Conservation (phyloP, 1,284 basidiomycete genomes). For the Trametes versicolor region DNA sequence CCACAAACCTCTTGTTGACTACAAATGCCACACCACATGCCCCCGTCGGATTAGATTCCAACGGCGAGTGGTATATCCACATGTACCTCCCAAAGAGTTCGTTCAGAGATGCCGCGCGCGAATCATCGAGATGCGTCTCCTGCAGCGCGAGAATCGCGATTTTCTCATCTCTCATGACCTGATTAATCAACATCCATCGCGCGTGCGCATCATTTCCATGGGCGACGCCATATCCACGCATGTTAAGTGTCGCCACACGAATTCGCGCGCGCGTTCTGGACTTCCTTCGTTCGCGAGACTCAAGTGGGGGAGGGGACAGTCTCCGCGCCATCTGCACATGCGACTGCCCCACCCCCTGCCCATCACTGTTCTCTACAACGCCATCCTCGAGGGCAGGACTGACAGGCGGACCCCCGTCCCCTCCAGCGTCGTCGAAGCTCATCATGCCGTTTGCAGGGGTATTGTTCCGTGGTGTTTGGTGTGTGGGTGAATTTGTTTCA, state of each 20-base stretch:
- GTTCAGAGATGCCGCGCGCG: background rate
- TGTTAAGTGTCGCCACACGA: background rate
- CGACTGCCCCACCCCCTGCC: background rate
- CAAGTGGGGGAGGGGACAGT: background rate
- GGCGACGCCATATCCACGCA: background rate
- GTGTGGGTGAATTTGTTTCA: background rate
- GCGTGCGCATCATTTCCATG: background rate
- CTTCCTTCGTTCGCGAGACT: background rate
- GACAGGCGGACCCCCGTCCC: background rate
- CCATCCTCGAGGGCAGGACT: background rate
- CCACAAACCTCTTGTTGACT: background rate
- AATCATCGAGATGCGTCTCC: background rate
- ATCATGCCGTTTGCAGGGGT: background rate
- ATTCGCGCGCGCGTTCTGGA: background rate
- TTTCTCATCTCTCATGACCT: background rate
- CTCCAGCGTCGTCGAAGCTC: background rate
- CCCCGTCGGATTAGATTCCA: background rate
- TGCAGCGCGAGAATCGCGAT: conserved; percentile 1
- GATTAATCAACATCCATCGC: background rate
- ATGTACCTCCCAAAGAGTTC: background rate
- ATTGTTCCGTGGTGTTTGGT: background rate
- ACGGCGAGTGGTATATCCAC: background rate
- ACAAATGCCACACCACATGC: background rate
- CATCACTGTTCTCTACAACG: background rate
- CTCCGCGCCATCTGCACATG: background rate